A percentile compares a stretch with the other conserved stretches of the same genome.
phyloP scores from a whole-genome alignment of 495 filamentous ascomycete species.

The Aspergillus bridgeri region DNA sequence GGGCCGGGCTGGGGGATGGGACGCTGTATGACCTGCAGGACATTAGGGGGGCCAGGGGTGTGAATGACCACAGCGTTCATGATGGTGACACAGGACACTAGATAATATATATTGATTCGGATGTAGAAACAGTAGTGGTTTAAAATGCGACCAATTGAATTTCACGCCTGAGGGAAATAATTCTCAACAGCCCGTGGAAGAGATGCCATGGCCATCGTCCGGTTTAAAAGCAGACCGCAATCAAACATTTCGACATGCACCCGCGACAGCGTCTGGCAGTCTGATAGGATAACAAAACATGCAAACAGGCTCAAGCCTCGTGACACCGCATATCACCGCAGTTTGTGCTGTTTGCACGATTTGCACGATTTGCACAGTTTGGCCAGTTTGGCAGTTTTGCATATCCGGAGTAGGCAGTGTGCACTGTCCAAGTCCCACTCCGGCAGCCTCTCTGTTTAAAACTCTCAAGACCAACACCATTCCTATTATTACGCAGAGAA shows the following conservation, averaged over 20 bases:
- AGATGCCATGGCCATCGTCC: background rate
- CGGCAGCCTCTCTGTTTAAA: too few relatives aligned
- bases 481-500: too few relatives aligned
- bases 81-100: conserved; percentile 5
- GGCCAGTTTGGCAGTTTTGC: too few relatives aligned
- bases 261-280: too few relatives aligned
- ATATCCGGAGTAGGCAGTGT: too few relatives aligned
- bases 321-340: background rate
- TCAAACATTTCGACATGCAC: background rate
- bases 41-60: conserved; percentile 31
- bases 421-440: too few relatives aligned
- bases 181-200: background rate
- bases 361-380: background rate
- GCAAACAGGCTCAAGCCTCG: background rate
- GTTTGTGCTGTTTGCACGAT: conserved; percentile 13
- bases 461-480: too few relatives aligned
- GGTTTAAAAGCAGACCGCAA: background rate
- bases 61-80: conserved; percentile 43
- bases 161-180: background rate
- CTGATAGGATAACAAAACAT: background rate
- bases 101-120: too few relatives aligned
- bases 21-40: conserved; percentile 33
- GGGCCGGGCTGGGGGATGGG: conserved; percentile 35
- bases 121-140: too few relatives aligned
- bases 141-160: background rate